A percentile compares a stretch with the other conserved stretches of the same genome.
These are phyloP conservation scores for Cutaneotrichosporon mucoides DNA, from an alignment of 1,284 basidiomycete species.

Conservation along the genomic window DNA sequence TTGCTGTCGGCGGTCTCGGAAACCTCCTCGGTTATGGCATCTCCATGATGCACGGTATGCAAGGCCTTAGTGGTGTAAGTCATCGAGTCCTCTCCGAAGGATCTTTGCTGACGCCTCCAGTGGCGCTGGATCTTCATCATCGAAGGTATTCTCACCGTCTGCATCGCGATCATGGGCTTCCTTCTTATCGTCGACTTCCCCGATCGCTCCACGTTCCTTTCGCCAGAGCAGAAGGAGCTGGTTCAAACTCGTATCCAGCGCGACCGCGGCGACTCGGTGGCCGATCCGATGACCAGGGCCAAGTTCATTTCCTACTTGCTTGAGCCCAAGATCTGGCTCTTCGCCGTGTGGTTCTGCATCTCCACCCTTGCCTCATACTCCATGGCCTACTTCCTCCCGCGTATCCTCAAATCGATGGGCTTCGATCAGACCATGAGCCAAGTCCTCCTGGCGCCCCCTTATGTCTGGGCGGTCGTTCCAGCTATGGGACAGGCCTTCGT, in stretches of 20 bases:
- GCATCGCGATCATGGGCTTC: conserved; percentile 33
- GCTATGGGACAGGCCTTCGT: conserved; percentile 41
- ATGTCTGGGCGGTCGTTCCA: conserved; percentile 42
- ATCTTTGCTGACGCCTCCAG: background rate
- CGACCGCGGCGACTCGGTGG: conserved; percentile 50
- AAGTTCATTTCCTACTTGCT: conserved; percentile 42
- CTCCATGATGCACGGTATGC: conserved; percentile 7
- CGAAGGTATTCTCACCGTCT: conserved; percentile 34
- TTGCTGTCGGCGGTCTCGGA: conserved; percentile 18
- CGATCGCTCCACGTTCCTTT: conserved; percentile 51
- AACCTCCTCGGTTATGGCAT: conserved; percentile 18
- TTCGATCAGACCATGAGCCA: conserved; percentile 37
- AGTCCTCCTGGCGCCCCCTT: conserved; percentile 49
- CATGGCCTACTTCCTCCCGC: conserved; percentile 47
- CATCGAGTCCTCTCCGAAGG: background rate
- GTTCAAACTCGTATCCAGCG: conserved; percentile 48
- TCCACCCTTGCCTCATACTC: conserved; percentile 21
- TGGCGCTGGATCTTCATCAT: conserved; percentile 18
- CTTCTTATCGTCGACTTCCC: conserved; percentile 50
- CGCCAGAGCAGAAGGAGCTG: conserved; percentile 42
- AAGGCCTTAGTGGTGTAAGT: conserved; percentile 2
- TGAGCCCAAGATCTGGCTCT: conserved; percentile 51
- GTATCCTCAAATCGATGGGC: conserved; percentile 45
- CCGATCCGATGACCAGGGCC: conserved; percentile 44
- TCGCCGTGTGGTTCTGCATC: conserved; percentile 46